Evolutionary conservation across 495 filamentous ascomycete genomes (phyloP).

Genomic region (Trichoderma orchidacearum): DNA sequence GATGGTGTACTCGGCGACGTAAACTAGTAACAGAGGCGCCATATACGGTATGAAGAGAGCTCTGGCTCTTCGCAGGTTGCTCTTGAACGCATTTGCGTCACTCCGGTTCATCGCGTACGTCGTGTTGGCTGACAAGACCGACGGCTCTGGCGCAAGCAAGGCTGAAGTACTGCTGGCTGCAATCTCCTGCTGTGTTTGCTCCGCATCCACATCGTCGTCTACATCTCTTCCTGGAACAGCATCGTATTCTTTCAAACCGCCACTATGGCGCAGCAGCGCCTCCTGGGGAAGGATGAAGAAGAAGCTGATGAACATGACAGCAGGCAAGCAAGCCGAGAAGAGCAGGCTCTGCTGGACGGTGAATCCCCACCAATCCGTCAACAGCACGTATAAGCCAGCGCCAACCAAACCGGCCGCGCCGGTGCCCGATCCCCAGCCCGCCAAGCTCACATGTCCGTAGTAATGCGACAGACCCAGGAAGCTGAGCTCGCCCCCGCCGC

Average conservation of each 20-base stretch:
- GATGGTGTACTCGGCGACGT: conserved; percentile 91
- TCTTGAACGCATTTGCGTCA: conserved; percentile 22
- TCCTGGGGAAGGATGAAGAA: conserved; percentile 60
- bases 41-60: conserved; percentile 48
- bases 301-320: conserved; percentile 74
- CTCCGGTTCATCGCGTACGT: conserved; percentile 7
- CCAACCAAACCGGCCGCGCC: conserved; percentile 82
- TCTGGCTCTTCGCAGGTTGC: conserved; percentile 28
- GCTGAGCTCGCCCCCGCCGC: conserved; percentile 75
- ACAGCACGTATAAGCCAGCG: conserved; percentile 71
- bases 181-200: conserved; percentile 4
- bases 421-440: conserved; percentile 86
- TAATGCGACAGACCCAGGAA: conserved; percentile 87
- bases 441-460: conserved; percentile 81
- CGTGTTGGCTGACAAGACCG: conserved; percentile 13
- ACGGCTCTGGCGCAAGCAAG: conserved; percentile 20
- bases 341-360: conserved; percentile 58
- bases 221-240: conserved; percentile 26
- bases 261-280: conserved; percentile 33
- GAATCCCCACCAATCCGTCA: conserved; percentile 65
- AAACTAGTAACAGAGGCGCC: conserved; percentile 83
- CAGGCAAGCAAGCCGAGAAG: conserved; percentile 62
- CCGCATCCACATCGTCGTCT: conserved; percentile 23
- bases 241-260: conserved; percentile 24
- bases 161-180: conserved; percentile 13